Conservation (phyloP, 495 filamentous ascomycete species). For the Penicillium antarcticum region DNA sequence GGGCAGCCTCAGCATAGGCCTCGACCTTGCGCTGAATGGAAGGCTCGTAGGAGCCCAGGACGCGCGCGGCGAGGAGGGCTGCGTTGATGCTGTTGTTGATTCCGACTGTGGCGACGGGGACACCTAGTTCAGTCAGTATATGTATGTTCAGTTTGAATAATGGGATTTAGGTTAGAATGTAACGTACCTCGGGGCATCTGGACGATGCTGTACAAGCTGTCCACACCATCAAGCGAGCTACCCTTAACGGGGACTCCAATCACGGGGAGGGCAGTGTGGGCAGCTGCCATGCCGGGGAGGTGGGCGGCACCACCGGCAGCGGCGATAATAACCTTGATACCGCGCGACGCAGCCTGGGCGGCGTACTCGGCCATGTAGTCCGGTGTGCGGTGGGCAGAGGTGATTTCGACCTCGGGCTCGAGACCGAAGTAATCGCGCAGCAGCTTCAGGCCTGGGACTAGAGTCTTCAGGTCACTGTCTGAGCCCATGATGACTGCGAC, state of each 20-base stretch:
- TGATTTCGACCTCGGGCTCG: conserved; percentile 75
- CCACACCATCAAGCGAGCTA: conserved; percentile 80
- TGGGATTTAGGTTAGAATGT: not conserved
- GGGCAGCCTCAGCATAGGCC: conserved; percentile 65
- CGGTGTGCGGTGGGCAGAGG: conserved; percentile 91
- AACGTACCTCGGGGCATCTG: conserved; percentile 77
- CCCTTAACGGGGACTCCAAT: conserved; percentile 92
- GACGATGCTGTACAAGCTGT: conserved; percentile 84
- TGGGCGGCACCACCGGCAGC: conserved; percentile 92
- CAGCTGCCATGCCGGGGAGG: conserved; percentile 87
- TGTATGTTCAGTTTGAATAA: too few species aligned
- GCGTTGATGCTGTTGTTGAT: conserved; percentile 95
- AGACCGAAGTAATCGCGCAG: conserved; percentile 69
- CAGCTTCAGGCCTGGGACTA: conserved; percentile 73
- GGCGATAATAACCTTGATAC: conserved; percentile 89
- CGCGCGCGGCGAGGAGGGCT: conserved; percentile 80
- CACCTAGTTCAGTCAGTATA: conserved; percentile 54
- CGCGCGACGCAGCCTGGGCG: conserved; percentile 58
- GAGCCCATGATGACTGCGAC: conserved; percentile 94
- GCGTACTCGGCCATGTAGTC: conserved; percentile 77
- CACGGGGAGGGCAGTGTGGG: conserved; percentile 82
- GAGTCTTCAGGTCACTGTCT: conserved; percentile 81
- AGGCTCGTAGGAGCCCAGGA: conserved; percentile 67
- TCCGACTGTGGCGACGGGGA: conserved; percentile 83
- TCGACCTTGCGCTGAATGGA: conserved; percentile 58